Percentiles rank a stretch among this genome's conserved stretches.
Conservation (phyloP, 129 eudicot species). For the Logfia minima region DNA sequence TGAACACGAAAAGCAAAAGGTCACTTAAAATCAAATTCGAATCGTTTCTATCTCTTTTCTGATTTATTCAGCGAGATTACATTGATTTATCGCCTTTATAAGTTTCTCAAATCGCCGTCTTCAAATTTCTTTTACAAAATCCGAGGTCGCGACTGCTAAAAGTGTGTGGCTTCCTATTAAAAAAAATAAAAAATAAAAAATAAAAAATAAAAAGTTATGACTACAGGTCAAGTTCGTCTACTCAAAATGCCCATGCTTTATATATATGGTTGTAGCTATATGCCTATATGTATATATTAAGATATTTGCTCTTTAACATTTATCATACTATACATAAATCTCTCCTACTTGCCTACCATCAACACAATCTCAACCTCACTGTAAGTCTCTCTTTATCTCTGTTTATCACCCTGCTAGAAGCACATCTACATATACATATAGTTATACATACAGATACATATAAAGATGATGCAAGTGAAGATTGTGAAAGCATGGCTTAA, state of each 20-base stretch:
- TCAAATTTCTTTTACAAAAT: too few species aligned
- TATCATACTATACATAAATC: conserved; percentile 19
- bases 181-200: too few species aligned
- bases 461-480: conserved; percentile 37
- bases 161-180: too few species aligned
- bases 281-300: background rate
- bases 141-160: too few species aligned
- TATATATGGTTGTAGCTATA: background rate
- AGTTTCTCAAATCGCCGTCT: too few species aligned
- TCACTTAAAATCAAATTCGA: background rate
- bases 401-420: background rate
- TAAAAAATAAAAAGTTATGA: too few species aligned
- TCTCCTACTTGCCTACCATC: conserved; percentile 32
- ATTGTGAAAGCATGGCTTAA: conserved; percentile 40
- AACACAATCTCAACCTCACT: conserved; percentile 12
- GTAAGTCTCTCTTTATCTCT: background rate
- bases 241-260: conserved; percentile 13
- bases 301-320: background rate
- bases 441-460: background rate
- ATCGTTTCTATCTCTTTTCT: too few species aligned
- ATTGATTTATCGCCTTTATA: too few species aligned
- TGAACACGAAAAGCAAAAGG: background rate
- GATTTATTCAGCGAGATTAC: too few species aligned
- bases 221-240: too few species aligned
- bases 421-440: background rate